Evolutionary conservation across 108 stramenopile genomes (phyloP), one percentile per base, ranked within the genome.

Genomic region (Craspedostauros australis): DNA sequence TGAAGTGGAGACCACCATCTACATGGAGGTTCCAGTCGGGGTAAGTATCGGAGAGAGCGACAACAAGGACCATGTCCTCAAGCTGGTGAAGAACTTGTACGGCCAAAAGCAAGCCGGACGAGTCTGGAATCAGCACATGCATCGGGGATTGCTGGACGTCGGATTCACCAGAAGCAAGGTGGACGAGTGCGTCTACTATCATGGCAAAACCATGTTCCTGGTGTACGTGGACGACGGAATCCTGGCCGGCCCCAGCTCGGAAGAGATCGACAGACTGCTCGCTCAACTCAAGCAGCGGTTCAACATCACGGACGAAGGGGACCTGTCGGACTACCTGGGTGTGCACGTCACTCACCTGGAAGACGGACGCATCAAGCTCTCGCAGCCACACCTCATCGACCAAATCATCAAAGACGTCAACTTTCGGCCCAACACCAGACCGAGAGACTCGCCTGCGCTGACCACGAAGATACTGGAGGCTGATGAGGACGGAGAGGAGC

Each of bases 101-200:
- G 71, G 78, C 0, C 57, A 50, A 29, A 72, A 69, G 23, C 61
- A 68, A 23, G 72, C 73, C 8, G 65, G 73, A 1, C 4, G 62
- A 30, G 47, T 70, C 19, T 79, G 73, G 73, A 62, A 71, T 38
- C 23, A 57, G 20, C 48, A 63, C 33, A 28, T 78, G 5, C 7
- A 0, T 42, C 66, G 30, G 28, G 60, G 38, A 29, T 21, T 59
- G 15, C 5, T 20, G 12, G 59, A 40, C 0, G 9, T 61, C 4
- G 66, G 60, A 15, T 73, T 73, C 54, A 46, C 11, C 3, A 61
- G 68, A 57, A 62, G 59, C n/a, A 21, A 36, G 6, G 39, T 60
- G 31, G 76, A 82, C 50, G 62, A 76, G 46, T 75, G 72, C 38
- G 39, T 79, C 0, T 79, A 63, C 50, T 79, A 74, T 47, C 36